Evolutionary conservation across 1,139 yeast genomes (phyloP), one percentile per base, ranked within the genome.

Genomic region (Candida smagusa): DNA sequence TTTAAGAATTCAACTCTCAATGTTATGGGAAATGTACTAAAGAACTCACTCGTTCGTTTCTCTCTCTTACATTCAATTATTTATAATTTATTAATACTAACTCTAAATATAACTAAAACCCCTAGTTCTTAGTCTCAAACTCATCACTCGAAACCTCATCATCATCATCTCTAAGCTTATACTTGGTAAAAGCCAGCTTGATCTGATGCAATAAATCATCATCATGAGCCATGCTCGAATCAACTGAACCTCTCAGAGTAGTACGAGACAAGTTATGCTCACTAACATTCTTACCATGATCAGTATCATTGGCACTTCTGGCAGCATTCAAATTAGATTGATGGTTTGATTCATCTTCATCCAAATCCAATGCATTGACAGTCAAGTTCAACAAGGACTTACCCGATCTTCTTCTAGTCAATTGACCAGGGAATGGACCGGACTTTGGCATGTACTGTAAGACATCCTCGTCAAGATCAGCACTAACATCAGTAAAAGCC

Each of bases 331-430:
- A 45, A 32, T 53, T 54, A 31, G 46, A 47, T 30, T 57, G 52
- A 9, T 42, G 42, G 30, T 49, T 51, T 22, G 53, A 51, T 50
- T 82, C 89, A 30, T 81, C 87, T 30, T 76, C 84, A 39, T 77
- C 78, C 51, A 83, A 63, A 48, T 83, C 89, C 46, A 83, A 65
- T 12, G 84, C 72, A 40, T 81, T 71, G 28, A 84, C 81, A 1
- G 90, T 81, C 51, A 83, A 65, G 46, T 79, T 80, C 47, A 83
- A 69, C 40, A 83, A 63, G 0, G 89, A 81, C 53, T 81, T 83
- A 12, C 88, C 84, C 12, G 88, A 80, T 53, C 79, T 78, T 59
- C 90, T 78, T 58, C 90, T 73, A 50, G 63, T 68, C 61, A 73
- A 69, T 43, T 61, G 71, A 32, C 74, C 79, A 16, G 76, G 82